Evolutionary conservation across 1,284 basidiomycete species (phyloP).

Genomic region (Ganoderma lingzhi): DNA sequence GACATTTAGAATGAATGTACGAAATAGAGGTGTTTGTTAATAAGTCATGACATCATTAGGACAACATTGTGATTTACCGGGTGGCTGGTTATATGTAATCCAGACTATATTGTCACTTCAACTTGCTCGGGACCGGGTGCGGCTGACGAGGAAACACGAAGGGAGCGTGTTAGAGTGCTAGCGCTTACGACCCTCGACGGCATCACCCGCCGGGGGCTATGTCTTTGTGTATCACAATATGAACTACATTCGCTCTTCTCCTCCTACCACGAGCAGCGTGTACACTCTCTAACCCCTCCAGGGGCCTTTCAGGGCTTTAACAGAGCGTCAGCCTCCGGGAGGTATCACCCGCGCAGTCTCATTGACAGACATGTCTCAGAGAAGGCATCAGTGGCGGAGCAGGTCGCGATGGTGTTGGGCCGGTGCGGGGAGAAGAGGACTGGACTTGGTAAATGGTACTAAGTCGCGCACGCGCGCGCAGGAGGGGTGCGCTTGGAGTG

Average conservation of each 20-base stretch:
- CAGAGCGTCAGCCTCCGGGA: neutral
- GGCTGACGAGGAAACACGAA: conserved; percentile 20
- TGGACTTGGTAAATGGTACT: no score
- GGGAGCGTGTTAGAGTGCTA: no score
- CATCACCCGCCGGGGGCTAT: no score
- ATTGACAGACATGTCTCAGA: conserved; percentile 34
- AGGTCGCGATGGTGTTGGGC: neutral
- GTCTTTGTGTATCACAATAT: no score
- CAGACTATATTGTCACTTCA: neutral
- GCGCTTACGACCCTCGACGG: no score
- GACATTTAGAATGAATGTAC: neutral
- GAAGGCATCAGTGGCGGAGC: conserved; percentile 85
- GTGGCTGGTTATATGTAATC: neutral
- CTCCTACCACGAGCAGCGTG: no score
- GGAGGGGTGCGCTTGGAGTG: no score
- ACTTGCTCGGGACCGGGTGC: conserved; percentile 12
- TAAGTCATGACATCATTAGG: neutral
- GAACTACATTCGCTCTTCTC: no score
- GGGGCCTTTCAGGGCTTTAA: no score
- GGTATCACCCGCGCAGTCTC: neutral
- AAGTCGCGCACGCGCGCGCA: no score
- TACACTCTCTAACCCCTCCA: no score
- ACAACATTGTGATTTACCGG: neutral
- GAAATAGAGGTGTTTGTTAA: neutral
- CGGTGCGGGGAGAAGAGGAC: no score